Conservation (phyloP, 306 rosid genomes). For the Gillenia trifoliata region DNA sequence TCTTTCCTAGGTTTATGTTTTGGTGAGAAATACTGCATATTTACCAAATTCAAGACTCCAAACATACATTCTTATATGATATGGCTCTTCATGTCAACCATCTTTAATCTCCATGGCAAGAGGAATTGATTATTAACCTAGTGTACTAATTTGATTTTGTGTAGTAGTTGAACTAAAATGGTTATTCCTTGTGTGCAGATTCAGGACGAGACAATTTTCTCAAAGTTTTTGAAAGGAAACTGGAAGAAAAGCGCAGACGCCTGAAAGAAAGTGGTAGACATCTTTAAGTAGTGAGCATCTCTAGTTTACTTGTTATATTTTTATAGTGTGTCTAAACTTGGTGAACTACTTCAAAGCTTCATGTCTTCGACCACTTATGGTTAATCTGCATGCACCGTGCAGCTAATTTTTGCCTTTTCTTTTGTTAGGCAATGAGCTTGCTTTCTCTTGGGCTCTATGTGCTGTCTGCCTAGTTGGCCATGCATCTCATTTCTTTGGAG, state of each 20-base stretch:
- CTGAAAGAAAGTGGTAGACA: conserved; percentile 79
- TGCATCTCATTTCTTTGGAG: conserved; percentile 81
- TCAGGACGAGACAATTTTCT: conserved; percentile 64
- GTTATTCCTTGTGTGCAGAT: conserved; percentile 60
- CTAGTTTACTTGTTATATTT: conserved; percentile 18
- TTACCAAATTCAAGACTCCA: not conserved
- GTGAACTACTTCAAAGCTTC: conserved; percentile 2
- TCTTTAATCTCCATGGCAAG: not conserved
- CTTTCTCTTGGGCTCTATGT: conserved; percentile 93
- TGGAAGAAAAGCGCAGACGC: conserved; percentile 74
- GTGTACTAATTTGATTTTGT: conserved; percentile 14
- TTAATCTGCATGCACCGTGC: conserved; percentile 4
- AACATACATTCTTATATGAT: not conserved
- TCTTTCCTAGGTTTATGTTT: not conserved
- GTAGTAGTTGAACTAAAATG: conserved; percentile 32
- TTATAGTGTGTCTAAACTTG: conserved; percentile 1
- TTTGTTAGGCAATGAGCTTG: conserved; percentile 74
- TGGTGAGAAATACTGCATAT: not conserved
- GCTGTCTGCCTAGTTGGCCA: conserved; percentile 95
- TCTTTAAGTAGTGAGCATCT: conserved; percentile 25
- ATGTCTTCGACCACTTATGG: not conserved
- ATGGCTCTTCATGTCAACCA: not conserved
- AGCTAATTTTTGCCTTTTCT: conserved; percentile 17
- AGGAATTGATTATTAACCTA: not conserved
- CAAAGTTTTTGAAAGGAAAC: conserved; percentile 75